Evolutionary conservation across 441 rosid species (phyloP).

Genomic region (Corymbia citriodora): DNA sequence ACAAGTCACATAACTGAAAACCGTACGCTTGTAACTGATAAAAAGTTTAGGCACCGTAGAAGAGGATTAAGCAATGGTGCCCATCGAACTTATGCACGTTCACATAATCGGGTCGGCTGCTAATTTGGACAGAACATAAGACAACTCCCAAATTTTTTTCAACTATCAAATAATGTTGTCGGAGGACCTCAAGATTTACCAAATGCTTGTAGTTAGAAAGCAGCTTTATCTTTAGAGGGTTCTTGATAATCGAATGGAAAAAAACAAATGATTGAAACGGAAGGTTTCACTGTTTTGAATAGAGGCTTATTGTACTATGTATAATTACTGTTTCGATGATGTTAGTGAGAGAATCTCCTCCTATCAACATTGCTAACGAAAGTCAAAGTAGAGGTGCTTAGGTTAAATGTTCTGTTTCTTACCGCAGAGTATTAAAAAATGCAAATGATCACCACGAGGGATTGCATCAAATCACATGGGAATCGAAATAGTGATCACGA

Average conservation of each 20-base stretch:
- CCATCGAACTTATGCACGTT: not conserved
- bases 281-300: not conserved
- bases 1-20: not conserved
- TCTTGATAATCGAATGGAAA: not conserved
- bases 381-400: not conserved
- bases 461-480: not conserved
- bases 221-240: not conserved
- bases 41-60: not conserved
- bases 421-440: not conserved
- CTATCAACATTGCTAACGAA: not conserved
- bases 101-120: not conserved
- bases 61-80: not conserved
- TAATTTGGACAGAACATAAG: not conserved
- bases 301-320: not conserved
- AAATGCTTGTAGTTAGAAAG: not conserved
- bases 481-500: not conserved
- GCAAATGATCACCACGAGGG: not conserved
- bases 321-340: not conserved
- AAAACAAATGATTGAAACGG: not conserved
- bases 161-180: not conserved
- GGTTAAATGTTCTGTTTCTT: not conserved
- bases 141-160: not conserved
- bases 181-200: not conserved
- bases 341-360: not conserved
- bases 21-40: not conserved